Percentiles rank a stretch among this genome's conserved stretches.
These are phyloP conservation scores for Podospora pseudocomata DNA, from an alignment of 495 filamentous ascomycete genomes.

Conservation along the genomic window DNA sequence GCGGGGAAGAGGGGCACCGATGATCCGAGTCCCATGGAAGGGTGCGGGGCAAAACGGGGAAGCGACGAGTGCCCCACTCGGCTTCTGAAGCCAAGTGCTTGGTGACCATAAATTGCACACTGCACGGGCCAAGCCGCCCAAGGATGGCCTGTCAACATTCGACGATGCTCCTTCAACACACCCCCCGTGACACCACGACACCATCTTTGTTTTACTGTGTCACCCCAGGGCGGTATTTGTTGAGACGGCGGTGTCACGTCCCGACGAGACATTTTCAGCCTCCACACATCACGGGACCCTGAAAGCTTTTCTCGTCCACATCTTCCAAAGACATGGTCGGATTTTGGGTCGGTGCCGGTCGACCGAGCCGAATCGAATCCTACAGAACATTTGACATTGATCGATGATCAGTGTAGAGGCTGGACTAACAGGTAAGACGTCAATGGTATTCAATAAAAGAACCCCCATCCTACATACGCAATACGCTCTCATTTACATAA, in stretches of 20 bases:
- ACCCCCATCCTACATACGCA: not conserved
- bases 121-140: conserved; percentile 2
- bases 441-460: not conserved
- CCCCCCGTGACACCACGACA: not conserved
- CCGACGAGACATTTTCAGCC: not conserved
- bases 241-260: not conserved
- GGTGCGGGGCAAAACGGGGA: not conserved
- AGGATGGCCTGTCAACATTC: conserved; percentile 3
- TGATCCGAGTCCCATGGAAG: not conserved
- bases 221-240: conserved; percentile 2
- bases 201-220: not conserved
- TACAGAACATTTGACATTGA: not conserved
- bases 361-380: not conserved
- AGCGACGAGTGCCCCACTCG: not conserved
- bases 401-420: too few species aligned
- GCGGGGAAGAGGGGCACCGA: conserved; percentile 1
- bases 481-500: not conserved
- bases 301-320: not conserved
- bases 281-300: not conserved
- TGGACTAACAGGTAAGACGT: too few species aligned
- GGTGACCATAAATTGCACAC: not conserved
- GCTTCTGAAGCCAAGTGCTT: not conserved
- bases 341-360: not conserved
- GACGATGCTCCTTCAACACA: not conserved
- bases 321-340: not conserved